These are phyloP conservation scores for Epichloe coenophiala DNA, from an alignment of 2,329 filamentous ascomycete species.

Conservation along the genomic window DNA sequence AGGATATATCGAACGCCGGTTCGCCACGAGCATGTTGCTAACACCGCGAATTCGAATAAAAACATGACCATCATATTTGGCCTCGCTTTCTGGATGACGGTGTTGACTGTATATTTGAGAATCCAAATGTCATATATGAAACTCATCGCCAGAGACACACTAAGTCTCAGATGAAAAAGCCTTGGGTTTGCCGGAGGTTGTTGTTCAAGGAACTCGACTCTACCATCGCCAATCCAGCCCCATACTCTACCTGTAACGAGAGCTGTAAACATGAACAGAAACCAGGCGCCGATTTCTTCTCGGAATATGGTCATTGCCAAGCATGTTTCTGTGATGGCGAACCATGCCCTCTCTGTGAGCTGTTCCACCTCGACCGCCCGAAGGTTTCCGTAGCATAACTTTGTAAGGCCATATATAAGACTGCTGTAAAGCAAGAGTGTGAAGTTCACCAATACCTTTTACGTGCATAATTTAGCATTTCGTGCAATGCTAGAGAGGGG, in stretches of 20 bases:
- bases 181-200: conserved; percentile 81
- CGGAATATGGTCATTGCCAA: conserved; percentile 97
- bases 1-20: conserved; percentile 68
- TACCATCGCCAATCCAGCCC: conserved; percentile 94
- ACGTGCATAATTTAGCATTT: neutral
- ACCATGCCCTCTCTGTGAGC: conserved; percentile 95
- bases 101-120: conserved; percentile 67
- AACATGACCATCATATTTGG: conserved; percentile 99
- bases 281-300: conserved; percentile 88
- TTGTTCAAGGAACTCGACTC: conserved; percentile 89
- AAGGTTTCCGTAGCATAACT: conserved; percentile 78
- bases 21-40: conserved; percentile 67
- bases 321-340: conserved; percentile 91
- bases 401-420: conserved; percentile 76
- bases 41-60: conserved; percentile 87
- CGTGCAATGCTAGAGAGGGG: neutral
- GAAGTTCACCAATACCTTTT: conserved; percentile 79
- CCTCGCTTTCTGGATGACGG: conserved; percentile 74
- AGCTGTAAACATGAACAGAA: conserved; percentile 89
- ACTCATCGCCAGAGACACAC: conserved; percentile 64
- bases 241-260: conserved; percentile 91
- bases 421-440: conserved; percentile 68
- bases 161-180: conserved; percentile 74
- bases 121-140: conserved; percentile 68
- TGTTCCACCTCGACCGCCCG: conserved; percentile 94